Conservation (phyloP, 2,329 filamentous ascomycete species). For the Fusarium ambrosium region DNA sequence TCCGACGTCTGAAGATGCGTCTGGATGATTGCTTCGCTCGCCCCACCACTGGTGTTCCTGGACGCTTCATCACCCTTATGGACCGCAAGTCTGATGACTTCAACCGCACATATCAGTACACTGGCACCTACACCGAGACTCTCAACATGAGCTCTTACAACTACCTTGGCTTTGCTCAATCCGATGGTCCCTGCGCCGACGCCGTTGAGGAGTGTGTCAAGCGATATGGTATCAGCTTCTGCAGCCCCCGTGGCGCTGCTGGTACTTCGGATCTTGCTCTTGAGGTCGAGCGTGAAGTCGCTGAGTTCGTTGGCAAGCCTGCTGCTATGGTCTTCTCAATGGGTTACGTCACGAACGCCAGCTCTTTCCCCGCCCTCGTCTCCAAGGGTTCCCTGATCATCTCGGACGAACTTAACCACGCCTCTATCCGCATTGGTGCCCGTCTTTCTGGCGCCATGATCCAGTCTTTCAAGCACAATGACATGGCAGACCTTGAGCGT, state of each 20-base stretch:
- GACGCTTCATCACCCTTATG: slow-evolving; percentile 91
- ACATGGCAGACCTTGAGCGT: slow-evolving; percentile 88
- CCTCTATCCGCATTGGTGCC: slow-evolving; percentile 95
- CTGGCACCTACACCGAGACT: slow-evolving; percentile 92
- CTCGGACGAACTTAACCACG: slow-evolving; percentile 97
- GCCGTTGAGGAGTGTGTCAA: slow-evolving; percentile 87
- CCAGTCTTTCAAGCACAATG: slow-evolving; percentile 97
- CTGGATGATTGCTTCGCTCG: slow-evolving; percentile 98
- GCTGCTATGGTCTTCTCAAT: slow-evolving; percentile 98
- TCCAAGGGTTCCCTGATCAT: slow-evolving; percentile 94
- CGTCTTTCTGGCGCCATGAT: slow-evolving; percentile 96
- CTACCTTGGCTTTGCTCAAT: slow-evolving; percentile 98
- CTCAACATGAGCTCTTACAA: slow-evolving; percentile 99
- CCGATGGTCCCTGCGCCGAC: slow-evolving; percentile 95
- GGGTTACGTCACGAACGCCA: slow-evolving; percentile 97
- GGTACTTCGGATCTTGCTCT: slow-evolving; percentile 89
- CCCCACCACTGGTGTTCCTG: slow-evolving; percentile 92
- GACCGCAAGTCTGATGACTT: slow-evolving; percentile 92
- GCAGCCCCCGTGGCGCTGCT: slow-evolving; percentile 84
- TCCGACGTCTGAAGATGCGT: slow-evolving; percentile 89
- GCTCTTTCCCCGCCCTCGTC: slow-evolving; percentile 90
- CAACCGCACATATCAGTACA: slow-evolving; percentile 90
- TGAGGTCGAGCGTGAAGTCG: slow-evolving; percentile 92
- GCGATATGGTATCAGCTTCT: slow-evolving; percentile 86
- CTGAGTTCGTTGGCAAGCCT: slow-evolving; percentile 93